phyloP scores from a whole-genome alignment of 805 yeast species.

The Metschnikowia bowlesiae region DNA sequence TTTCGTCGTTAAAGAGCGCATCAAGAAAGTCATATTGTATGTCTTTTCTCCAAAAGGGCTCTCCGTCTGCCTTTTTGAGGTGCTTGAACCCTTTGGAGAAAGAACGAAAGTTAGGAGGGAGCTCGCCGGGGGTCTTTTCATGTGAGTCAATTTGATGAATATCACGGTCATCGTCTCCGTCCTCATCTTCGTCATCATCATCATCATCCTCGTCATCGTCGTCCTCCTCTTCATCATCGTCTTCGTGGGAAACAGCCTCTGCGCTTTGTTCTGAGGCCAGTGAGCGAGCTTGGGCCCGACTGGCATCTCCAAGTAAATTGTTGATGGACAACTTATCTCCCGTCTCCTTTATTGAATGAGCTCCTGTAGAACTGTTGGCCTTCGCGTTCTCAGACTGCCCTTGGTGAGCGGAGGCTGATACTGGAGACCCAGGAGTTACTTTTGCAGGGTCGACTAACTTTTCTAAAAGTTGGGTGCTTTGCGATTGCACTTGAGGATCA shows the following conservation, averaged over 20 bases:
- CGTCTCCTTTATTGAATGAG: not conserved
- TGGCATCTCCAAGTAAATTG: not conserved
- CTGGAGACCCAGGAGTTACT: not conserved
- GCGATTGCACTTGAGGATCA: not conserved
- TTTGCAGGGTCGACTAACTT: not conserved
- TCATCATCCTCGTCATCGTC: slow-evolving; percentile 1
- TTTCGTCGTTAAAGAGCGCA: slow-evolving; percentile 57
- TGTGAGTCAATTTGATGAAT: not conserved
- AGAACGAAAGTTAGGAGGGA: slow-evolving; percentile 13
- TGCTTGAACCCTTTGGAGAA: slow-evolving; percentile 43
- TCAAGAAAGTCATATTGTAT: slow-evolving; percentile 78
- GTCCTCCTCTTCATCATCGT: not conserved
- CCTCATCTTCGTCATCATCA: slow-evolving; percentile 3
- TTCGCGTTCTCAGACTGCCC: not conserved
- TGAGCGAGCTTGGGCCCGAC: not conserved
- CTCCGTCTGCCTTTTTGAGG: slow-evolving; percentile 86
- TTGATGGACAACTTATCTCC: slow-evolving; percentile 1
- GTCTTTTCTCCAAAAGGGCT: slow-evolving; percentile 84
- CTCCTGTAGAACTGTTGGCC: not conserved
- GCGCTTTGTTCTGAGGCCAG: not conserved
- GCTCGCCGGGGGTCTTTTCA: slow-evolving; percentile 6
- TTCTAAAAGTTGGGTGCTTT: not conserved
- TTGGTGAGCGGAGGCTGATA: not conserved
- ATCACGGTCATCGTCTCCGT: not conserved
- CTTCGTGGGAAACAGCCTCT: not conserved